A percentile compares a stretch with the other conserved stretches of the same genome.
Evolutionary conservation across 2,329 filamentous ascomycete species (phyloP).

Genomic region (Cladosporium sp.): DNA sequence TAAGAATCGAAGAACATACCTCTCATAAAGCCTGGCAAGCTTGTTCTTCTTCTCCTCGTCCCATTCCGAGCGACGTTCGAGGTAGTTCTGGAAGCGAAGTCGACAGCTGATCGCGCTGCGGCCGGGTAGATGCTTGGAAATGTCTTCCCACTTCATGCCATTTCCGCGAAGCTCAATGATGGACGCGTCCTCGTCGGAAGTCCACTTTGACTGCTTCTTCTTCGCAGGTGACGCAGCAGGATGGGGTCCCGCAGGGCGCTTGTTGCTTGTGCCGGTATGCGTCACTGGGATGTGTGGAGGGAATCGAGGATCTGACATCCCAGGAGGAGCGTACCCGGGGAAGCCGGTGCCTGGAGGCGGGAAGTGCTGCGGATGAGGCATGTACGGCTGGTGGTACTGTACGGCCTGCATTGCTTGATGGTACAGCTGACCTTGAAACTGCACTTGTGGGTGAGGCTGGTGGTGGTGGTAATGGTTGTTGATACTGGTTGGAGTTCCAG

Average conservation of each 20-base stretch:
- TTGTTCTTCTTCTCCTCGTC: conserved; percentile 98
- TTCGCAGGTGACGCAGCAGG: conserved; percentile 70
- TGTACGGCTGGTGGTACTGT: conserved; percentile 32
- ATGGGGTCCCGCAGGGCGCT: conserved; percentile 48
- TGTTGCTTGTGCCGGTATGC: conserved; percentile 45
- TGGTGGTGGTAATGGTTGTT: conserved; percentile 24
- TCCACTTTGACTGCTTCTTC: conserved; percentile 98
- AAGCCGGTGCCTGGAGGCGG: conserved; percentile 7
- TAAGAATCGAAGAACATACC: conserved; percentile 60
- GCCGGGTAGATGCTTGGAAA: conserved; percentile 85
- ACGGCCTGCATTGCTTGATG: conserved; percentile 33
- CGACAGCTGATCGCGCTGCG: conserved; percentile 92
- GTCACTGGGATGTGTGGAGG: conserved; percentile 31
- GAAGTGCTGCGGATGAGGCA: conserved; percentile 31
- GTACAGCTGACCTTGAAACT: conserved; percentile 28
- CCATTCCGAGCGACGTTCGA: conserved; percentile 91
- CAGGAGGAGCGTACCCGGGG: conserved; percentile 17
- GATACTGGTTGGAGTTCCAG: conserved; percentile 15
- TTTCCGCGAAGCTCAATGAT: conserved; percentile 89
- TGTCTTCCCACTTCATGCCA: conserved; percentile 99
- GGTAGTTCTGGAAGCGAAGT: conserved; percentile 94
- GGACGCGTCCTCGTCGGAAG: conserved; percentile 84
- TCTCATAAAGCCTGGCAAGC: conserved; percentile 89
- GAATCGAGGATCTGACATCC: conserved; percentile 20
- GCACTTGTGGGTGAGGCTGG: conserved; percentile 32